Base-by-base conservation (phyloP, 495 filamentous ascomycete genomes). In the Physcia stellaris region DNA sequence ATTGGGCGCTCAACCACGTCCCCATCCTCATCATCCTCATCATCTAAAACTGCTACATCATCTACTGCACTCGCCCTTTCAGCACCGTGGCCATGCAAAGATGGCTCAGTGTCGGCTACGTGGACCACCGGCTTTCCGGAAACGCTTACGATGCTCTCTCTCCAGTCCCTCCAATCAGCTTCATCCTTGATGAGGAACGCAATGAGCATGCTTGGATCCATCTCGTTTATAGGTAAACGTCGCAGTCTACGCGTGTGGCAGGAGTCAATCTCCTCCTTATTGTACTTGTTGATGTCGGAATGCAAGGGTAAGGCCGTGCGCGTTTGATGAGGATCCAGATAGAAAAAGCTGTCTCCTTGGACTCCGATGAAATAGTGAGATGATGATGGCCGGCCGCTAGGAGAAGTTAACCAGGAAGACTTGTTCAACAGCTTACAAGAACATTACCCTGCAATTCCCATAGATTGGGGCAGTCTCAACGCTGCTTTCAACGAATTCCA, bases 151-250 rank as follows among this genome's bases (percentile, higher is more conserved):
- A 94, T 67, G 12, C 69, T 70, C 35, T 63, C 58, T 47, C 82
- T 75, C 86, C 86, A 96, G 44, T 73, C 68, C 22, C 63, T 60
- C 83, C 92, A 99, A 42, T 96, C 92, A 18, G 73, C 68, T 45
- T 84, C 77, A 46, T 85, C 68, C 22, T 66, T 68, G 41, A 99
- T 86, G 4, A 99, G 62, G 49, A 99, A 96, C n/a, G 81, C 92
- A 39, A 99, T 82, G 21, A 99, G 63, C 92, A 99, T 99, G 56
- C 87, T 94, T 6, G 92, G 92, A 50, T 99, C 92, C 86, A 96
- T 88, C 40, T 96, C 90, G 41, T 75, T 73, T 24, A 96, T 67
- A 40, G 86, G 79, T 20, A 99, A 65, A 30, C 83, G 68, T 22
- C 90, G 74, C 15, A 96, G 51, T 24, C 92, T 75, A 32, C 81